A percentile compares a stretch with the other conserved stretches of the same genome.
These are phyloP conservation scores for Schizosaccharomyces pombe DNA, from an alignment of 805 yeast genomes.

Conservation along the genomic window DNA sequence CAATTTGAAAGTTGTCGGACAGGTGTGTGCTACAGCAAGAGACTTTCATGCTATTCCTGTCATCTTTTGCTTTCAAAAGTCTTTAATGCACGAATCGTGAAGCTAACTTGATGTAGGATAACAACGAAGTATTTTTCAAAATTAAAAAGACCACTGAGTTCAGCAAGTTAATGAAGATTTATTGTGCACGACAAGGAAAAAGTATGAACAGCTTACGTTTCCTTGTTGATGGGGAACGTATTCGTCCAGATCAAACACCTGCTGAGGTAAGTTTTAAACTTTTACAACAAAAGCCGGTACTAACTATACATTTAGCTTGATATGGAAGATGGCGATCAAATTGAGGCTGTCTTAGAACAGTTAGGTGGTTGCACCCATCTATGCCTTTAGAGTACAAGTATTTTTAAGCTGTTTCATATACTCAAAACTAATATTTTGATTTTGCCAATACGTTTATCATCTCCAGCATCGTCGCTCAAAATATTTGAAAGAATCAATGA, in stretches of 20 bases:
- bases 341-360: slow-evolving; percentile 94
- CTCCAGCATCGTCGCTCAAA: too few relatives aligned
- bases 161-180: slow-evolving; percentile 89
- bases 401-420: too few relatives aligned
- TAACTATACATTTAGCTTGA: slow-evolving; percentile 27
- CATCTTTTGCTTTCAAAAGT: neutral
- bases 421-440: too few relatives aligned
- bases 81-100: neutral
- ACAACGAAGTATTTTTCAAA: slow-evolving; percentile 84
- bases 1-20: neutral
- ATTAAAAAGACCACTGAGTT: slow-evolving; percentile 80
- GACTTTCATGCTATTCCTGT: neutral
- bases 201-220: slow-evolving; percentile 62
- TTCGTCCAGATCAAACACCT: slow-evolving; percentile 74
- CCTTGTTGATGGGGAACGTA: slow-evolving; percentile 79
- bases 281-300: neutral
- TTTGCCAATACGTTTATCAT: too few relatives aligned
- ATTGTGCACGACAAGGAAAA: slow-evolving; percentile 93
- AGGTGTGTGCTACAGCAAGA: neutral
- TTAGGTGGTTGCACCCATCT: slow-evolving; percentile 14
- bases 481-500: too few relatives aligned
- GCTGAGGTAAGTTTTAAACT: slow-evolving; percentile 25
- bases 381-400: neutral
- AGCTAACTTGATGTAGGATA: slow-evolving; percentile 16
- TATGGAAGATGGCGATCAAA: slow-evolving; percentile 84